A percentile compares a stretch with the other conserved stretches of the same genome.
Evolutionary conservation across 306 rosid species (phyloP).

Genomic region (Lupinus albus): DNA sequence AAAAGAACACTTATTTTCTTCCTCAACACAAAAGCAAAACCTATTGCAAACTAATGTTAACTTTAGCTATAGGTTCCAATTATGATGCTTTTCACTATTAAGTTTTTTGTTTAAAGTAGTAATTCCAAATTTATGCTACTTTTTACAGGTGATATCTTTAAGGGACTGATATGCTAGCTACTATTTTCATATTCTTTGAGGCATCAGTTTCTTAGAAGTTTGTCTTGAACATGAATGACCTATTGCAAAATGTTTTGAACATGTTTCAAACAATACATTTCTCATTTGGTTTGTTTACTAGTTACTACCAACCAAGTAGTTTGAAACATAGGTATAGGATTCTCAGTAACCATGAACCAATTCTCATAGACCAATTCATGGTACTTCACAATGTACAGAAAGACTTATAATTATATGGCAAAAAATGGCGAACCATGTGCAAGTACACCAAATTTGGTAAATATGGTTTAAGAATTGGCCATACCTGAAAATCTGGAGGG

Average conservation of each 20-base stretch:
- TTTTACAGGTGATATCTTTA: constrained; percentile 39
- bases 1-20: constrained; percentile 3
- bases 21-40: background rate
- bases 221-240: constrained; percentile 33
- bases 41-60: constrained; percentile 6
- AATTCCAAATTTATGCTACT: constrained; percentile 40
- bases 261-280: constrained; percentile 5
- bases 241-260: constrained; percentile 19
- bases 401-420: no score
- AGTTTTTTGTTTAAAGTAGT: constrained; percentile 20
- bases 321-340: background rate
- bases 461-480: background rate
- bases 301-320: background rate
- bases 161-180: constrained; percentile 37
- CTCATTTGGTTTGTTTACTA: constrained; percentile 17
- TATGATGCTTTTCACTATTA: constrained; percentile 19
- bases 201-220: constrained; percentile 31
- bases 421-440: no score
- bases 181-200: constrained; percentile 35
- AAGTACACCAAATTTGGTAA: no score
- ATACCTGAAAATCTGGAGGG: constrained; percentile 89
- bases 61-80: constrained; percentile 25
- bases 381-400: no score
- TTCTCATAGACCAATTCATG: no score
- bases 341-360: no score